phyloP scores from a whole-genome alignment of 164 flowering plant genomes.

The Cinnamomum chago region DNA sequence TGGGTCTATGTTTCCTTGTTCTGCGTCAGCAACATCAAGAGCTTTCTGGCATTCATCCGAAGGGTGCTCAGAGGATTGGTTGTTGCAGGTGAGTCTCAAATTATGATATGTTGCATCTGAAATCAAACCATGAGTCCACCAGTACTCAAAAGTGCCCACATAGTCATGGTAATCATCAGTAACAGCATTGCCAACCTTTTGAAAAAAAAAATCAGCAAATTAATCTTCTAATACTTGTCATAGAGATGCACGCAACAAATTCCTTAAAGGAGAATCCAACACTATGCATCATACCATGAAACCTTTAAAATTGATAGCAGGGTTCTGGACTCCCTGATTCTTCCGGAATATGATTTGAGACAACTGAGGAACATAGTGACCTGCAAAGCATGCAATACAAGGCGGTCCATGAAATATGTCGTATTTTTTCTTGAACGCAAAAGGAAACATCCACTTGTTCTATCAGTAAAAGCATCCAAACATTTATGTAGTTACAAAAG shows the following conservation, averaged over 20 bases:
- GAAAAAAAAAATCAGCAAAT: neutral
- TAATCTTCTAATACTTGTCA: neutral
- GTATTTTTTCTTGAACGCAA: neutral
- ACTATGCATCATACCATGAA: constrained; percentile 53
- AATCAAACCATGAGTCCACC: constrained; percentile 97
- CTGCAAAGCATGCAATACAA: constrained; percentile 37
- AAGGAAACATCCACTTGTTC: neutral
- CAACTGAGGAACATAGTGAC: constrained; percentile 95
- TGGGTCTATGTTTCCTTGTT: constrained; percentile 84
- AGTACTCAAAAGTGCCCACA: constrained; percentile 91
- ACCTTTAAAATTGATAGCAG: constrained; percentile 78
- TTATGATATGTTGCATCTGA: constrained; percentile 77
- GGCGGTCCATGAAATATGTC: neutral
- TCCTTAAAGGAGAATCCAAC: neutral
- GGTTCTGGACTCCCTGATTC: constrained; percentile 67
- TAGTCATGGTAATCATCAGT: constrained; percentile 90
- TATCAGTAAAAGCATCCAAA: too few relatives aligned
- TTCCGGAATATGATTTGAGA: constrained; percentile 59
- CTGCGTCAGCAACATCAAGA: constrained; percentile 45
- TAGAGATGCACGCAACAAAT: neutral
- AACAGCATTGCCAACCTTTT: constrained; percentile 93
- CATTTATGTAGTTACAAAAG: neutral
- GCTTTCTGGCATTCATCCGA: constrained; percentile 61
- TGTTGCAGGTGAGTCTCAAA: constrained; percentile 46
- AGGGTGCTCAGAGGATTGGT: constrained; percentile 68